These are phyloP conservation scores for Tephrocybe sp. DNA, from an alignment of 768 basidiomycete genomes.

Conservation along the genomic window DNA sequence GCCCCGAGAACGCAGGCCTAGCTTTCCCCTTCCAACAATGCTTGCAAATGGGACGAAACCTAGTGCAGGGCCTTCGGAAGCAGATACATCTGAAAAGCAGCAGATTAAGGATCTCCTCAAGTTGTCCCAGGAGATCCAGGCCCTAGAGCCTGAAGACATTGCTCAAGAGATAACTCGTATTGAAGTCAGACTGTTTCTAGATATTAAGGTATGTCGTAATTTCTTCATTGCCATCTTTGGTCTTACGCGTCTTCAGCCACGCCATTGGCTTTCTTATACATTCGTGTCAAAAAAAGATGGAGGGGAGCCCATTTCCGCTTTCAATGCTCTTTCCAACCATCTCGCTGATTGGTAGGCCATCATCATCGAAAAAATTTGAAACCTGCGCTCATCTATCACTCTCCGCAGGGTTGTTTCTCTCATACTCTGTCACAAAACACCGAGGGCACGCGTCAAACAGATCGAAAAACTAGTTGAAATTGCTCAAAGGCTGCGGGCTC, in stretches of 20 bases:
- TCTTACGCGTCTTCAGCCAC: constrained; percentile 49
- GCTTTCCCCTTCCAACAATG: constrained; percentile 56
- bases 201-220: constrained; percentile 61
- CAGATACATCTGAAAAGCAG: constrained; percentile 49
- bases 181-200: constrained; percentile 65
- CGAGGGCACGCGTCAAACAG: constrained; percentile 70
- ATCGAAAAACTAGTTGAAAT: constrained; percentile 90
- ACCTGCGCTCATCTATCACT: background rate
- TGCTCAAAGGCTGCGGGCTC: constrained; percentile 70
- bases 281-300: constrained; percentile 66
- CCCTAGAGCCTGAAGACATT: constrained; percentile 59
- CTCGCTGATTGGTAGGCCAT: constrained; percentile 72
- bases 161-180: constrained; percentile 85
- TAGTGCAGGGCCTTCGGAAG: constrained; percentile 26
- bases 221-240: constrained; percentile 2
- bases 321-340: constrained; percentile 78
- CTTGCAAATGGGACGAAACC: constrained; percentile 27
- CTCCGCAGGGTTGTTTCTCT: constrained; percentile 79
- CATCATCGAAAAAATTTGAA: background rate
- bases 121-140: constrained; percentile 55
- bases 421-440: constrained; percentile 83
- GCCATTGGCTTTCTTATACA: constrained; percentile 83
- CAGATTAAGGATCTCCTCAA: constrained; percentile 62
- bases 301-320: constrained; percentile 67
- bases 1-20: constrained; percentile 64